Evolutionary conservation across 2,329 filamentous ascomycete genomes (phyloP), one percentile per base, ranked within the genome.

Genomic region (Hirsutella thompsonii): DNA sequence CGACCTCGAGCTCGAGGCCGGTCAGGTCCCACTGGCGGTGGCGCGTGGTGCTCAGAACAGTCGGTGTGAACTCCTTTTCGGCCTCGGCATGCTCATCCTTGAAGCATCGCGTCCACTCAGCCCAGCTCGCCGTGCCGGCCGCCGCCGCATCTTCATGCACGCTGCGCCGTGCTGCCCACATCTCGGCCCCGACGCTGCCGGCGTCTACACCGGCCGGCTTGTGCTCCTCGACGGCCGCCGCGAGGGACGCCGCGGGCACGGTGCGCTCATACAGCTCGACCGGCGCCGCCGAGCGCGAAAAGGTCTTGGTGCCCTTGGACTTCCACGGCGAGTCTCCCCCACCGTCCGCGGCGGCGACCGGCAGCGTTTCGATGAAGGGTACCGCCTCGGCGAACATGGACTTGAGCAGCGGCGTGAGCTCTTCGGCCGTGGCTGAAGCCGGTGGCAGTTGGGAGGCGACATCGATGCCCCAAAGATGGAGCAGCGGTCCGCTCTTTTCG

Each of bases 151-250:
- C 69, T 43, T 63, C 62, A 54, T 87, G 82, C 34, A 72, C 59
- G 54, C 76, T 82, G 36, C 69, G 69, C 42, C 83, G 70, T 33
- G 74, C 74, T 40, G 70, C 71, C 82, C 82, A 87, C 16, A 66
- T 69, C 58, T 83, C 79, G 1, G 54, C 39, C 20, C 47, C 48
- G 16, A 52, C 26, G 6, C 38, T 30, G 8, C 44, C 46, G 20
- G 43, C 43, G 14, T 55, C 44, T 14, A n/a, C 18, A 9, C 51
- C 45, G 1, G 52, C 48, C 4, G 53, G 52, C 39, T 56, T 54
- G 44, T 59, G 56, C 44, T 55, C 51, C 29, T 56, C 52, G 8
- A 61, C 60, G 32, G 67, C 49, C 30, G 52, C 51, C 38, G 60
- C 57, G 5, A 77, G 59, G 26, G 68, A 66, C 29, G 59, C 54